Percentiles rank a stretch among this genome's conserved stretches.
phyloP scores from a whole-genome alignment of 2,329 filamentous ascomycete genomes.

The Bipolaris victoriae region DNA sequence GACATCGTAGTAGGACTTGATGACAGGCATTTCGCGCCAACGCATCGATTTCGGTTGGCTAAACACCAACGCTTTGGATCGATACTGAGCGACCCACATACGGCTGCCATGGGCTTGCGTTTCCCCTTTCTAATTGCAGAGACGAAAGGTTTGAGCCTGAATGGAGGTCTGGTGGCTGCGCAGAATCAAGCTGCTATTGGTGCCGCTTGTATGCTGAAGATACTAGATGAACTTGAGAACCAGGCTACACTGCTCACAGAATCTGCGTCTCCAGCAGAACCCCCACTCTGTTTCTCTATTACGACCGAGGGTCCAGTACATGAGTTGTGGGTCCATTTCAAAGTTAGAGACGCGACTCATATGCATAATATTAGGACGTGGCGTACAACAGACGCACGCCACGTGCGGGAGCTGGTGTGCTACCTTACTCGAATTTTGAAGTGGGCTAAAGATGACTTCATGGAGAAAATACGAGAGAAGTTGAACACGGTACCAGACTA shows the following conservation, averaged over 20 bases:
- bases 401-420: slow-evolving; percentile 16
- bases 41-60: slow-evolving; percentile 12
- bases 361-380: slow-evolving; percentile 17
- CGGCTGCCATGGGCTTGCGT: slow-evolving; percentile 23
- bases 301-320: slow-evolving; percentile 24
- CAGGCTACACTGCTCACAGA: slow-evolving; percentile 6
- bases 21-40: slow-evolving; percentile 14
- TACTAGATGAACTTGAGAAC: slow-evolving; percentile 20
- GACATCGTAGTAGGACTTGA: slow-evolving; percentile 24
- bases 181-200: slow-evolving; percentile 28
- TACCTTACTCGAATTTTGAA: slow-evolving; percentile 16
- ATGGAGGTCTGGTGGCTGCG: slow-evolving; percentile 21
- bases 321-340: slow-evolving; percentile 28
- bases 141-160: slow-evolving; percentile 22
- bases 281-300: slow-evolving; percentile 13
- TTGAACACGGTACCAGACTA: slow-evolving; percentile 10
- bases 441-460: slow-evolving; percentile 12
- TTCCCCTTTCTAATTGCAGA: slow-evolving; percentile 27
- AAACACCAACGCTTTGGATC: slow-evolving; percentile 18
- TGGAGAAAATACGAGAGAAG: slow-evolving; percentile 11
- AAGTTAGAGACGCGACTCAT: slow-evolving; percentile 10
- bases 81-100: slow-evolving; percentile 25
- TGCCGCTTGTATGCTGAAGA: slow-evolving; percentile 24
- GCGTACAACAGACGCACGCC: slow-evolving; percentile 15
- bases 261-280: not conserved